Evolutionary conservation across 2,329 filamentous ascomycete genomes (phyloP).

Genomic region (Ceratocystis eucalypticola): DNA sequence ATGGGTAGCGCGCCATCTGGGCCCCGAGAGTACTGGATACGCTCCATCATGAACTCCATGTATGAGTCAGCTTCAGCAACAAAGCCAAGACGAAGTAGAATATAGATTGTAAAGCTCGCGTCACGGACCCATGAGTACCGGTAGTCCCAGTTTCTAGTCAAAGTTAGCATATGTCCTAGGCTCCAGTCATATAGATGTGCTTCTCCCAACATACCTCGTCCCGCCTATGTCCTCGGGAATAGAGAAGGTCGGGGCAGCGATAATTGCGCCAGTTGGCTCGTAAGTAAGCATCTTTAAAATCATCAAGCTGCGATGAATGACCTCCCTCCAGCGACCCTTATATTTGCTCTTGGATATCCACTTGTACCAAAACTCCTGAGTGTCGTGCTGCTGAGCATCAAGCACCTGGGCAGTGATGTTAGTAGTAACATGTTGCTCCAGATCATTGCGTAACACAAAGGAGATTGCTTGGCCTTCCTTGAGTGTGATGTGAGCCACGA

Average conservation of each 20-base stretch:
- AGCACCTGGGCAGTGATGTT: constrained; percentile 46
- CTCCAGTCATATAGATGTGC: not conserved
- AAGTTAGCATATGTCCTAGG: constrained; percentile 12
- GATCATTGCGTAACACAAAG: constrained; percentile 53
- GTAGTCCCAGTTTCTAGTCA: constrained; percentile 52
- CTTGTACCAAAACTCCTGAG: constrained; percentile 57
- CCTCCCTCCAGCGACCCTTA: constrained; percentile 58
- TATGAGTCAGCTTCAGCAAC: constrained; percentile 63
- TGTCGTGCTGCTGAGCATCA: constrained; percentile 52
- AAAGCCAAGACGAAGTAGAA: constrained; percentile 63
- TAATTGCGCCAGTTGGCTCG: constrained; percentile 64
- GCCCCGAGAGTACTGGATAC: constrained; percentile 48
- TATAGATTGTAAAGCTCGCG: constrained; percentile 64
- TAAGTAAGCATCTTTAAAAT: constrained; percentile 65
- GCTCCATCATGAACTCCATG: constrained; percentile 63
- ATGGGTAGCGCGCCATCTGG: constrained; percentile 54
- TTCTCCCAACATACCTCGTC: constrained; percentile 27
- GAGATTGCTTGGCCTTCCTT: constrained; percentile 55
- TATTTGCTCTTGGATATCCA: constrained; percentile 61
- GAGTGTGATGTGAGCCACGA: constrained; percentile 46
- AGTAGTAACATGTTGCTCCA: constrained; percentile 42
- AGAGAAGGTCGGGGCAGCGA: constrained; percentile 65
- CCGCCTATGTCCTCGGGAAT: constrained; percentile 63
- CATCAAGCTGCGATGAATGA: constrained; percentile 56
- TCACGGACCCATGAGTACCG: constrained; percentile 69